A percentile compares a stretch with the other conserved stretches of the same genome.
phyloP scores from a whole-genome alignment of 257 asterid species.

The Coffea eugenioides region DNA sequence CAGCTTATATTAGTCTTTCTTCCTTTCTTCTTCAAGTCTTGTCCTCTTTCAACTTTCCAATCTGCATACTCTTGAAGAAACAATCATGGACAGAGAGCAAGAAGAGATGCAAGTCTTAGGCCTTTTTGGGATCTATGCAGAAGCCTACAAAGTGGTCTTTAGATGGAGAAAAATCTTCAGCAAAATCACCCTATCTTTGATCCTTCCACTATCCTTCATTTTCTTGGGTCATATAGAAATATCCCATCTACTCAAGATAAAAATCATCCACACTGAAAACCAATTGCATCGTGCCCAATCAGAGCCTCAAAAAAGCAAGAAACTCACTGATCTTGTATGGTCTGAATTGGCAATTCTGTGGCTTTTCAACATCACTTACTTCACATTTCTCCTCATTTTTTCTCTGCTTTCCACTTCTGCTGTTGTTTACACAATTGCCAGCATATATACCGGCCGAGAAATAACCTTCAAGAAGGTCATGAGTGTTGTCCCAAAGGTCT shows the following conservation, averaged over 20 bases:
- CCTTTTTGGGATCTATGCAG: conserved; percentile 45
- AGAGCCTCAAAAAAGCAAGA: conserved; percentile 19
- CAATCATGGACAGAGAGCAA: conserved; percentile 59
- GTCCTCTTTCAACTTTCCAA: background rate
- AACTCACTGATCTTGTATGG: conserved; percentile 18
- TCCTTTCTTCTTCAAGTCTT: background rate
- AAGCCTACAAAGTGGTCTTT: conserved; percentile 51
- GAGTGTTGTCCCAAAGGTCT: conserved; percentile 59
- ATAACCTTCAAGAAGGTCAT: conserved; percentile 42
- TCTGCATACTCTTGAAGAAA: background rate
- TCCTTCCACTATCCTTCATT: conserved; percentile 61
- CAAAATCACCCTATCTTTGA: conserved; percentile 53
- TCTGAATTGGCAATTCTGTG: conserved; percentile 27
- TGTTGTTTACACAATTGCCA: conserved; percentile 59
- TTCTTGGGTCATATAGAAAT: conserved; percentile 48
- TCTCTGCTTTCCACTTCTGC: conserved; percentile 69
- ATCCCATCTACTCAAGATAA: conserved; percentile 29
- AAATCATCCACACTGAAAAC: conserved; percentile 26
- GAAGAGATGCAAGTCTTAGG: conserved; percentile 63
- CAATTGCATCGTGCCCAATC: conserved; percentile 12
- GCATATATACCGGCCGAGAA: conserved; percentile 43
- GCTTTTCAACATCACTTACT: conserved; percentile 27
- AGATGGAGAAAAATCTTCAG: conserved; percentile 44
- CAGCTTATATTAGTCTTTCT: background rate
- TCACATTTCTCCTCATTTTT: conserved; percentile 37